Evolutionary conservation across 1,284 basidiomycete species (phyloP), one percentile per base, ranked within the genome.

Genomic region (Ceratobasidium sp.): DNA sequence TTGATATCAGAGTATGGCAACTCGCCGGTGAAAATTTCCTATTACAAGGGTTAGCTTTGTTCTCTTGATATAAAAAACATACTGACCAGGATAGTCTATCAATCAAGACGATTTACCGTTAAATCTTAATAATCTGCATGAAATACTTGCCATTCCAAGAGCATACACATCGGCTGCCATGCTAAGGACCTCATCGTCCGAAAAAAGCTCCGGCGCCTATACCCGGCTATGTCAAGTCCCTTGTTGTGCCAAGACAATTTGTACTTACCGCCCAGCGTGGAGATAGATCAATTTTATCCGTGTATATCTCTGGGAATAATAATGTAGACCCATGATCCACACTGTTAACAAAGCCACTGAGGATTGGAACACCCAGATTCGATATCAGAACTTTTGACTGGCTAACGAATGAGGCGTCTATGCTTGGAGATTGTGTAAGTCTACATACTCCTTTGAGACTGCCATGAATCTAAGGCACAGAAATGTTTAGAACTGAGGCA

Each of bases 91-190:
- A 67, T 53, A 26, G 47, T 51, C 65, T 67, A 17, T 64, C 7
- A 8, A 28, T 28, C 23, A 5, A 10, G 3, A 39, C 39, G 20
- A 20, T 26, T 64, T 8, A 8, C 10, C 23, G 5, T 33, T 3
- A 3, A 17, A 28, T 2, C 1, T 20, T n/a, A 47, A 10, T 8
- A 17, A 20, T 5, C 20, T 6, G 20, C 7, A 26, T 11, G 23
- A 2, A 13, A 7, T 17, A 23, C 61, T 64, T 45, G 42, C 67
- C 67, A 69, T 69, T 31, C 67, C 67, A 6, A 69, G 67, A 4
- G 67, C 33, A 42, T 69, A 69, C 37, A 69, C 53, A 15, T 69
- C 67, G 28, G 51, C 26, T 23, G 6, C 53, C 42, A 8, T 45
- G 42, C 42, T 45, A 8, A 17, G 42, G 42, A 17, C 42, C 1